Conservation (phyloP, 768 basidiomycete species). For the Leccinum rimulosum region DNA sequence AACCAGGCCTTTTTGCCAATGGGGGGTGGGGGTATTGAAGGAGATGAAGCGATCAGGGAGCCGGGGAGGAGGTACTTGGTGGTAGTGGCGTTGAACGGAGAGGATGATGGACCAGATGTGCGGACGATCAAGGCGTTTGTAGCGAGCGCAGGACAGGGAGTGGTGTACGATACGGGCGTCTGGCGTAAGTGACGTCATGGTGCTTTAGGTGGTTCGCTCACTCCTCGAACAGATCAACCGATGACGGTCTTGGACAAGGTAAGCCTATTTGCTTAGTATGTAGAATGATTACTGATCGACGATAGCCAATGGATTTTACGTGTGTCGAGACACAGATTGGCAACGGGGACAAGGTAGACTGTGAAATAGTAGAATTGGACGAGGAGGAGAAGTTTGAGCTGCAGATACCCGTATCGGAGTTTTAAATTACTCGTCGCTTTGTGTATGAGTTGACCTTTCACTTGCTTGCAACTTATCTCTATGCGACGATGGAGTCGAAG, state of each 20-base stretch:
- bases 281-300: slow-evolving; percentile 12
- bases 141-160: slow-evolving; percentile 77
- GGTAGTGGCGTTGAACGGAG: slow-evolving; percentile 79
- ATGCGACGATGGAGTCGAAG: slow-evolving; percentile 49
- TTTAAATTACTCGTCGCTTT: slow-evolving; percentile 23
- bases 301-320: slow-evolving; percentile 70
- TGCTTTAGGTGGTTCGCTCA: slow-evolving; percentile 3
- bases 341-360: slow-evolving; percentile 72
- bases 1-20: slow-evolving; percentile 96
- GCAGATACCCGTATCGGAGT: slow-evolving; percentile 23
- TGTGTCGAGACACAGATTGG: slow-evolving; percentile 96
- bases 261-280: slow-evolving; percentile 15
- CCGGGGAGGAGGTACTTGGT: slow-evolving; percentile 69
- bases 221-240: slow-evolving; percentile 70
- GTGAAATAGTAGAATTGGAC: slow-evolving; percentile 69
- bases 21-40: slow-evolving; percentile 53
- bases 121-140: slow-evolving; percentile 76
- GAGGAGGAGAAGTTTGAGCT: neutral
- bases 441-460: slow-evolving; percentile 2
- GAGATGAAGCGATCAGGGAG: slow-evolving; percentile 45
- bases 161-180: slow-evolving; percentile 76
- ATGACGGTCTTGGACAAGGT: slow-evolving; percentile 81
- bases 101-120: slow-evolving; percentile 75
- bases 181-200: slow-evolving; percentile 73
- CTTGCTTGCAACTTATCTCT: slow-evolving; percentile 14